These are phyloP conservation scores for Boletus smithii DNA, from an alignment of 1,284 basidiomycete species.

Conservation along the genomic window DNA sequence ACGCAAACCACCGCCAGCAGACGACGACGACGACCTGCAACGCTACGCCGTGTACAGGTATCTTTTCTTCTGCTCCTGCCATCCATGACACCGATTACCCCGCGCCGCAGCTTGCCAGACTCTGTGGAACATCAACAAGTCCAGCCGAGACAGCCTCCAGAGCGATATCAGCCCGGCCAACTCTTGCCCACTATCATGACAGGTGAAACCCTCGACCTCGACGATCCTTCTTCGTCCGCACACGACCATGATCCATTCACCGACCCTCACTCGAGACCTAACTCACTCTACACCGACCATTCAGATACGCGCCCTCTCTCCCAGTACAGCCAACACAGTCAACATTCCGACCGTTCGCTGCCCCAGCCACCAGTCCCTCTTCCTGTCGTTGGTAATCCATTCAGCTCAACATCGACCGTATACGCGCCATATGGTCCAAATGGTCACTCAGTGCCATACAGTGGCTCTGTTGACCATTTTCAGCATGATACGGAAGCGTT, in stretches of 20 bases:
- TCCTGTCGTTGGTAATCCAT: conserved; percentile 27
- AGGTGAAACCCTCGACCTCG: conserved; percentile 36
- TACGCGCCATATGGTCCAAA: conserved; percentile 7
- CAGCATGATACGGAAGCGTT: conserved; percentile 62
- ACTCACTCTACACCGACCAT: conserved; percentile 25
- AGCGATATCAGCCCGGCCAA: conserved; percentile 36
- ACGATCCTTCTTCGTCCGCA: conserved; percentile 22
- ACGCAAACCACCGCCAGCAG: conserved; percentile 25
- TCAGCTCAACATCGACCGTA: conserved; percentile 15
- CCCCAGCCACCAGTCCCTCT: conserved; percentile 21
- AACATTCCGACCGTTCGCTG: conserved; percentile 21
- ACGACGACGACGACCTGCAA: neutral
- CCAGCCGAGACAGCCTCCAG: conserved; percentile 19
- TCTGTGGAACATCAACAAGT: neutral
- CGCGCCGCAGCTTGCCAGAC: conserved; percentile 6
- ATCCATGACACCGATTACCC: conserved; percentile 2
- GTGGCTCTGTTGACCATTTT: conserved; percentile 42
- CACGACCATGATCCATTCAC: conserved; percentile 31
- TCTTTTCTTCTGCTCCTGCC: neutral
- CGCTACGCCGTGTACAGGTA: conserved; percentile 10
- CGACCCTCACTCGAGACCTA: conserved; percentile 21
- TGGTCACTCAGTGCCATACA: conserved; percentile 25
- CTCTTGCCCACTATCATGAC: conserved; percentile 36
- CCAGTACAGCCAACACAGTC: conserved; percentile 24
- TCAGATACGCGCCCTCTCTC: conserved; percentile 26